Conservation (phyloP, 2,329 filamentous ascomycete species). For the Fusarium staphyleae region DNA sequence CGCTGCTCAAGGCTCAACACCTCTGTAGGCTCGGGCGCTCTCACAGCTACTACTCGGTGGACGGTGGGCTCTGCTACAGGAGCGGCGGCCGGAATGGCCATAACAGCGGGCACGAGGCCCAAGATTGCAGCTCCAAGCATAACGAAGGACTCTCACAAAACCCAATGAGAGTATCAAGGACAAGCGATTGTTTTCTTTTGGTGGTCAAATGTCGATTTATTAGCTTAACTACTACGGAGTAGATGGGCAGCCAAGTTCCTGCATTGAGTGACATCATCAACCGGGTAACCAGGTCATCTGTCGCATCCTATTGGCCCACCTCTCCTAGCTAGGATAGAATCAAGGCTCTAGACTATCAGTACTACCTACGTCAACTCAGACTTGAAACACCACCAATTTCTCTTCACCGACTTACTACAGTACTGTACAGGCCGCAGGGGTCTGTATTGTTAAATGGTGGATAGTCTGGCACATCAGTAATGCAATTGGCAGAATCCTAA, state of each 20-base stretch:
- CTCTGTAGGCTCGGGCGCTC: constrained; percentile 38
- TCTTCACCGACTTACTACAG: too few relatives aligned
- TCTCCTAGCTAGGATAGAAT: constrained; percentile 10
- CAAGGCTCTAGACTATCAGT: constrained; percentile 24
- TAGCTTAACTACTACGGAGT: too few relatives aligned
- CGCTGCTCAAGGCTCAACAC: constrained; percentile 40
- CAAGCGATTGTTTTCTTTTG: too few relatives aligned
- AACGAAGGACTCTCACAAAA: not conserved
- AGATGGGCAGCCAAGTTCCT: constrained; percentile 19
- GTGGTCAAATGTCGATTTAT: too few relatives aligned
- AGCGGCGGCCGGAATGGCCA: constrained; percentile 36
- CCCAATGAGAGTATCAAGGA: not conserved
- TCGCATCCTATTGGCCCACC: constrained; percentile 17
- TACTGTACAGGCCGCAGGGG: too few relatives aligned
- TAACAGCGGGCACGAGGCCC: constrained; percentile 33
- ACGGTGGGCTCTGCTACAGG: constrained; percentile 35
- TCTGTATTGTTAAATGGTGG: too few relatives aligned
- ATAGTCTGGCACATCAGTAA: too few relatives aligned
- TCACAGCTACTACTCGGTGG: constrained; percentile 15
- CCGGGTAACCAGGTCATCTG: constrained; percentile 10
- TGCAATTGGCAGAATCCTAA: too few relatives aligned
- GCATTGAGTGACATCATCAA: constrained; percentile 33
- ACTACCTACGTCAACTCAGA: too few relatives aligned
- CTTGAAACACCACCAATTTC: too few relatives aligned
- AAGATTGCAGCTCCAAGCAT: constrained; percentile 34